Evolutionary conservation across 2,329 filamentous ascomycete species (phyloP), one percentile per base, ranked within the genome.

Genomic region (Botrytis tulipae): DNA sequence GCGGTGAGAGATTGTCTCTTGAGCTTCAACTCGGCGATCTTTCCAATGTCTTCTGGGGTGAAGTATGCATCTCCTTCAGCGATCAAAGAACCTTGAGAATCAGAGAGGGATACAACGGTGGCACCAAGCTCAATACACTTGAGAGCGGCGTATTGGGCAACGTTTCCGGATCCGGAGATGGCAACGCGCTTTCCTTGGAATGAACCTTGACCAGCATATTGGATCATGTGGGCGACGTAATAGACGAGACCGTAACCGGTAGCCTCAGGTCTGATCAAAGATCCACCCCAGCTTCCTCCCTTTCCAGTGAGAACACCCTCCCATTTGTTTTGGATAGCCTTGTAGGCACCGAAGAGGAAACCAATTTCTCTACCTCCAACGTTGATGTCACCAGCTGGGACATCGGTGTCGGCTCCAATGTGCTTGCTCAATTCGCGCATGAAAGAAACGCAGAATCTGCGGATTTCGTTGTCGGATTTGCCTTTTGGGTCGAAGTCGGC

Each of bases 401-500:
- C 94, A 82, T 98, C 96, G 65, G 94, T 97, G 84, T 97, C 93
- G 78, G 94, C 94, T 79, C 96, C 94, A 82, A 98, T 98, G 89
- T 98, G 95, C 86, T 93, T 94, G 87, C 89, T 92, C 76, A 99
- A 90, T 87, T 98, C 93, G 80, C 91, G 91, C 96, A 98, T 98
- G 88, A 98, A 99, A 74, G 94, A 86, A 78, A 92, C 90, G 87
- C 95, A 98, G 89, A 99, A 98, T 82, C 93, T 93, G 82, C 96
- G 93, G 86, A 98, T 98, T 89, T 98, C 96, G 83, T 90, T 93
- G 85, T 99, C 95, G 73, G 92, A 93, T 90, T 98, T 98, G 87
- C 94, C 95, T 90, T 98, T 99, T 84, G 96, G 96, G 85, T 98
- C 94, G 84, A 99, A 98, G 87, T 98, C 96, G 83, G 95, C 92